Evolutionary conservation across 225 moss, liverwort and hornwort species (phyloP).

Genomic region (Ulota crispa): DNA sequence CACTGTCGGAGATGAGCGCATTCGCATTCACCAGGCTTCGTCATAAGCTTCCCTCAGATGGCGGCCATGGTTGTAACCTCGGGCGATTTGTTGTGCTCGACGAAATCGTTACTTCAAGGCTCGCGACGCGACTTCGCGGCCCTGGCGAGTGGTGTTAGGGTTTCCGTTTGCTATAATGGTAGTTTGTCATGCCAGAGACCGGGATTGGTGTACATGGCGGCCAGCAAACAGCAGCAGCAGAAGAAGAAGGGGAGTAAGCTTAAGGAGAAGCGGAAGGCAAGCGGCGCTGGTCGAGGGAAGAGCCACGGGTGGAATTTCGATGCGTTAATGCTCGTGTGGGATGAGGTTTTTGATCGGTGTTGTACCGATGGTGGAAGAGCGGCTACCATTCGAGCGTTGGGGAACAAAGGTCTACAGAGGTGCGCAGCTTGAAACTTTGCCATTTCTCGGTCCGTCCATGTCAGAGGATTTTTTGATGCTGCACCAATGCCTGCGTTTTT

Average conservation of each 20-base stretch:
- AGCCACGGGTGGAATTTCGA: conserved; percentile 74
- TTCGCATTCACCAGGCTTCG: not conserved
- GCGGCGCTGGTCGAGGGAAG: conserved; percentile 1
- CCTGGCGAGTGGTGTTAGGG: not conserved
- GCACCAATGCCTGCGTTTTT: not conserved
- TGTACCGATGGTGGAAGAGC: conserved; percentile 55
- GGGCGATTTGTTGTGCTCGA: not conserved
- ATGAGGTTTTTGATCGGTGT: conserved; percentile 66
- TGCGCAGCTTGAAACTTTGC: conserved; percentile 10
- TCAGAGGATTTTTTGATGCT: not conserved
- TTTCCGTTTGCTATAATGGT: not conserved
- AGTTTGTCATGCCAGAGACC: conserved; percentile 22
- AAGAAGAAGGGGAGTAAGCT: conserved; percentile 62
- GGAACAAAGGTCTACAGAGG: conserved; percentile 50
- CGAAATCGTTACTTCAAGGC: conserved; percentile 18
- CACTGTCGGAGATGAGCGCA: not conserved
- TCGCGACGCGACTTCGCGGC: not conserved
- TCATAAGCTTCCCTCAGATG: conserved; percentile 17
- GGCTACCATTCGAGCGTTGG: conserved; percentile 39
- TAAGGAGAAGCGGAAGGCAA: conserved; percentile 53
- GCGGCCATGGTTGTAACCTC: not conserved
- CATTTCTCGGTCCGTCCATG: too few relatives aligned
- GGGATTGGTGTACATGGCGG: conserved; percentile 43
- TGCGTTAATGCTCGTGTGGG: conserved; percentile 95
- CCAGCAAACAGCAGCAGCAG: conserved; percentile 54